Evolutionary conservation across 2,329 filamentous ascomycete species (phyloP).

Genomic region (Ceratocystis eucalypticola): DNA sequence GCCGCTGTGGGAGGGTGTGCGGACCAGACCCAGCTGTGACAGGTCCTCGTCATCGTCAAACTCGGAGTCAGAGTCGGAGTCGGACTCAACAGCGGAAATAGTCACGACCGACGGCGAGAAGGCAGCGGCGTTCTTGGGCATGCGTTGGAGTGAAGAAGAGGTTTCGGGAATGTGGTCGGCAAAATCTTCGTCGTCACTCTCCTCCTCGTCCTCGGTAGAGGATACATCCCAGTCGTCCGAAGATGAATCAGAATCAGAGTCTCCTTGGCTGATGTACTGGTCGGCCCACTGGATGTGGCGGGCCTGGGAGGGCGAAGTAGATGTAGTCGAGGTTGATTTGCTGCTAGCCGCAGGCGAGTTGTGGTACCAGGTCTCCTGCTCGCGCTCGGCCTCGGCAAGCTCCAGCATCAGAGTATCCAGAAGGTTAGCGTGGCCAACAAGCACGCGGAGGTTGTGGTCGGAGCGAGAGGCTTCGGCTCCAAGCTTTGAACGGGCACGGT

Average conservation of each 20-base stretch:
- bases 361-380: slow-evolving; percentile 89
- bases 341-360: slow-evolving; percentile 71
- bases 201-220: slow-evolving; percentile 11
- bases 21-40: slow-evolving; percentile 51
- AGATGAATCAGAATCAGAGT: slow-evolving; percentile 10
- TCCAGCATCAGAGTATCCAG: slow-evolving; percentile 88
- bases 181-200: slow-evolving; percentile 4
- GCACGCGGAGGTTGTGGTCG: slow-evolving; percentile 86
- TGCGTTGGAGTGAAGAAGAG: background rate
- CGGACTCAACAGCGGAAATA: background rate
- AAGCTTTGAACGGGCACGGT: slow-evolving; percentile 93
- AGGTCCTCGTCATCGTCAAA: slow-evolving; percentile 49
- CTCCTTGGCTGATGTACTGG: slow-evolving; percentile 31
- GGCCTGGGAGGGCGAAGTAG: slow-evolving; percentile 40
- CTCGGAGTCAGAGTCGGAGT: slow-evolving; percentile 30
- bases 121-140: background rate
- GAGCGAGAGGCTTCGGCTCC: slow-evolving; percentile 76
- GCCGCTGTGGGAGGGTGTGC: slow-evolving; percentile 46
- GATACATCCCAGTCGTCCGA: slow-evolving; percentile 21
- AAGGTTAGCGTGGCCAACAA: slow-evolving; percentile 96
- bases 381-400: slow-evolving; percentile 83
- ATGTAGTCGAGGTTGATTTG: slow-evolving; percentile 27
- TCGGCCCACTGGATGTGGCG: slow-evolving; percentile 72
- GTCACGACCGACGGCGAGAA: background rate
- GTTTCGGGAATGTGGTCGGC: slow-evolving; percentile 7